phyloP scores from a whole-genome alignment of 306 rosid genomes.

The Rubus idaeus region DNA sequence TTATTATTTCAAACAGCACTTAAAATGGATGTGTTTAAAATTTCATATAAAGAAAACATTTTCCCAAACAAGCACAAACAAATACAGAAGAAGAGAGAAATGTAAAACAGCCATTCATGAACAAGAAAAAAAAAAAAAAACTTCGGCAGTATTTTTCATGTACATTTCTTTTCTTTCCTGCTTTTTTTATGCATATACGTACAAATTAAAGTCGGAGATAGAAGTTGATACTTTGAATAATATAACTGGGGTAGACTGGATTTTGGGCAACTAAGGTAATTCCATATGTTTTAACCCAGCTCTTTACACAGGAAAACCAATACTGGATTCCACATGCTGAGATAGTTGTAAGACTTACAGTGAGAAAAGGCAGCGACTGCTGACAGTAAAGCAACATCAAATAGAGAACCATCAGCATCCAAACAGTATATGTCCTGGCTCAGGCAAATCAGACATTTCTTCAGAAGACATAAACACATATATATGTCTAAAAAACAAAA shows the following conservation, averaged over 20 bases:
- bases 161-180: neutral
- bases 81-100: neutral
- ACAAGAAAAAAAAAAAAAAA: neutral
- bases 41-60: neutral
- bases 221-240: neutral
- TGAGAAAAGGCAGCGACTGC: constrained; percentile 82
- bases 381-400: constrained; percentile 85
- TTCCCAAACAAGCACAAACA: neutral
- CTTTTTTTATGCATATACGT: neutral
- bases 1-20: too few species aligned
- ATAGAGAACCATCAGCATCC: constrained; percentile 91
- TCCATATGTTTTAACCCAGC: neutral
- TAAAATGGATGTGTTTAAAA: neutral
- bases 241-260: neutral
- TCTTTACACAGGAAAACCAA: neutral
- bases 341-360: constrained; percentile 49
- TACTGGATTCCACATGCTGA: constrained; percentile 4
- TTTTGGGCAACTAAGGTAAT: neutral
- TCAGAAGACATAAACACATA: constrained; percentile 8
- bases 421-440: constrained; percentile 83
- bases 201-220: neutral
- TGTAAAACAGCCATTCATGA: neutral
- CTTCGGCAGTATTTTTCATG: neutral
- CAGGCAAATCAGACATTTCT: constrained; percentile 14
- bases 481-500: constrained; percentile 17